Evolutionary conservation across 2,329 filamentous ascomycete species (phyloP), one percentile per base, ranked within the genome.

Genomic region (Pseudocercospora fijiensis): DNA sequence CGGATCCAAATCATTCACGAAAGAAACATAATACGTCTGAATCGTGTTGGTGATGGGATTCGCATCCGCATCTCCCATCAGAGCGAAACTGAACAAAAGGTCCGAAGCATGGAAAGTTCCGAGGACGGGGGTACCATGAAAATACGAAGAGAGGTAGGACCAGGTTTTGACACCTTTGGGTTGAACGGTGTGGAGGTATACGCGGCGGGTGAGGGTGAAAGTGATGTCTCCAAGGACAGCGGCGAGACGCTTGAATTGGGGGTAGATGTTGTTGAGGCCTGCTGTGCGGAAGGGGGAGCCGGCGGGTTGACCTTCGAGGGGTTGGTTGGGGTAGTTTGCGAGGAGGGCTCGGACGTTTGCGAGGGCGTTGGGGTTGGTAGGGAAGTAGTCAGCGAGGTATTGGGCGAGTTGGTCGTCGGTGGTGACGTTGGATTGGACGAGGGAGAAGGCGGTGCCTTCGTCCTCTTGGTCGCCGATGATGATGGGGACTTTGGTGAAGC

Each of bases 381-480:
- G 76, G 79, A 73, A 74, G 79, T 85, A 89, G 57, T 85, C 73
- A 1, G 77, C 71, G 22, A 95, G 76, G 71, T 94, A 94, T 18
- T 82, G 77, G 33, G 86, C 81, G 0, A 93, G 69, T 5, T 86
- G 76, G 0, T 77, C 77, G 0, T 82, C 85, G 0, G 82, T 88
- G 9, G 85, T 90, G 57, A 93, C 78, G 73, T 92, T 91, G 30
- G 76, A 73, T 67, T 90, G 88, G 74, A 88, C 88, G 33, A 93
- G 80, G 4, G 87, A 81, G 45, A 64, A 64, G 13, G 58, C 43
- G 7, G 52, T 45, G 22, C 58, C 89, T 76, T 93, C 90, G 72
- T 94, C 90, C 78, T 93, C 90, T 75, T 92, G 89, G 72, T 91
- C 84, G 43, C 90, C 90, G 47, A 89, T 83, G 60, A 89, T 87